Evolutionary conservation across 148 eudicot genomes (phyloP), one percentile per base, ranked within the genome.

Genomic region (Rhododendron molle): DNA sequence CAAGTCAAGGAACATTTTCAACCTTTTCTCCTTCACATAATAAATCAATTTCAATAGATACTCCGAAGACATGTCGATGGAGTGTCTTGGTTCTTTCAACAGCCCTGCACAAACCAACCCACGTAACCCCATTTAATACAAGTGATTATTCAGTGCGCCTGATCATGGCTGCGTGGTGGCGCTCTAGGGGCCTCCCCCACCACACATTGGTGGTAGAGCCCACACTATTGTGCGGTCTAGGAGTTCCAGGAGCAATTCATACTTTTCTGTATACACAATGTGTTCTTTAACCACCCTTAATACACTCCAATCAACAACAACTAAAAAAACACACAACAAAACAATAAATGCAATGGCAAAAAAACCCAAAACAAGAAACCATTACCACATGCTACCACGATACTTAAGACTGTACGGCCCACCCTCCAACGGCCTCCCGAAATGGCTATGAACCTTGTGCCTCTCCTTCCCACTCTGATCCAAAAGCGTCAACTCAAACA

Each of bases 401-500:
- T 91, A 91, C 80, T 91, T 91, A 4, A 91, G 89, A 23, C 89
- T 89, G 73, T 91, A 91, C 1, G 92, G 92, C 15, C 92, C 92
- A 44, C 89, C 89, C 86, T 92, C 93, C 86, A 92, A 86, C 65
- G 91, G 88, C 85, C 93, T 89, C 13, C 91, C 93, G 26, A 92
- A 92, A 88, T 92, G 93, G 71, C 89, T 92, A 85, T 92, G 93
- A 77, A 90, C 88, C 85, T 90, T 92, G 80, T 92, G 93, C 81
- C 89, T 90, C 86, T 85, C 93, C 43, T 85, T 92, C 62, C 93
- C 93, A 79, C 93, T 92, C 73, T 92, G 92, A 72, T 92, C 93
- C 89, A 89, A 47, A 81, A 92, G 89, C 9, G 91, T 90, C 81
- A 92, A 71, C 86, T 92, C 93, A 36, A 92, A 92, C 16, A 92